Percentiles rank a stretch among this genome's conserved stretches.
Evolutionary conservation across 2,329 filamentous ascomycete species (phyloP).

Genomic region (Metarhizium humberi): DNA sequence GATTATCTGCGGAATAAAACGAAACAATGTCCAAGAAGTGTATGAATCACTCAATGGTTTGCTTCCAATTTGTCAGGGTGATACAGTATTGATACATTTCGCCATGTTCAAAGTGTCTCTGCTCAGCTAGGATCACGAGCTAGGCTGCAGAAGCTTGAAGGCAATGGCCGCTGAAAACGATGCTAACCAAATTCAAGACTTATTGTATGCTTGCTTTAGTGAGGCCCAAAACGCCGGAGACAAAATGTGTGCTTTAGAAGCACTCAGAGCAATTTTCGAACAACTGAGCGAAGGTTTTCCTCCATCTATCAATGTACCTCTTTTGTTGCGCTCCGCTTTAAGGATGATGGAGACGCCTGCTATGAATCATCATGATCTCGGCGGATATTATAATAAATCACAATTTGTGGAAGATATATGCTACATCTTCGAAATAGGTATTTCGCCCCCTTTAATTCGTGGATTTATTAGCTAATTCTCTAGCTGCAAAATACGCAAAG

Average conservation of each 20-base stretch:
- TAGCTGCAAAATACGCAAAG: conserved; percentile 18
- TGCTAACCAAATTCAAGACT: conserved; percentile 40
- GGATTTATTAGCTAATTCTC: conserved; percentile 5
- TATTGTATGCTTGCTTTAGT: conserved; percentile 71
- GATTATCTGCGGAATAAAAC: conserved; percentile 58
- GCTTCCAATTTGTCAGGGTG: conserved; percentile 45
- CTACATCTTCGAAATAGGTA: conserved; percentile 36
- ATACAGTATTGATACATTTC: conserved; percentile 57
- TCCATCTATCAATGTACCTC: conserved; percentile 22
- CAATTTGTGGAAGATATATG: conserved; percentile 41
- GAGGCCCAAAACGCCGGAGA: conserved; percentile 63
- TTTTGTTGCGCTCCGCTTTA: conserved; percentile 40
- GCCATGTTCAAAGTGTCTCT: conserved; percentile 68
- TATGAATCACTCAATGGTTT: conserved; percentile 44
- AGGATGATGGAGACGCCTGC: conserved; percentile 36
- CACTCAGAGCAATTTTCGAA: conserved; percentile 24
- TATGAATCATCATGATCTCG: conserved; percentile 18
- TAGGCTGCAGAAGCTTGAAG: conserved; percentile 56
- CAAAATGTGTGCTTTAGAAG: conserved; percentile 41
- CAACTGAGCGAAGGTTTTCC: conserved; percentile 13
- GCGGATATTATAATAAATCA: neutral
- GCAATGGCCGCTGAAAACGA: conserved; percentile 34
- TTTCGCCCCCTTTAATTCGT: conserved; percentile 2
- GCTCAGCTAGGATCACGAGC: conserved; percentile 43
- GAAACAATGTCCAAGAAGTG: conserved; percentile 16